phyloP scores from a whole-genome alignment of 306 rosid genomes.

The Crataegus laevigata region DNA sequence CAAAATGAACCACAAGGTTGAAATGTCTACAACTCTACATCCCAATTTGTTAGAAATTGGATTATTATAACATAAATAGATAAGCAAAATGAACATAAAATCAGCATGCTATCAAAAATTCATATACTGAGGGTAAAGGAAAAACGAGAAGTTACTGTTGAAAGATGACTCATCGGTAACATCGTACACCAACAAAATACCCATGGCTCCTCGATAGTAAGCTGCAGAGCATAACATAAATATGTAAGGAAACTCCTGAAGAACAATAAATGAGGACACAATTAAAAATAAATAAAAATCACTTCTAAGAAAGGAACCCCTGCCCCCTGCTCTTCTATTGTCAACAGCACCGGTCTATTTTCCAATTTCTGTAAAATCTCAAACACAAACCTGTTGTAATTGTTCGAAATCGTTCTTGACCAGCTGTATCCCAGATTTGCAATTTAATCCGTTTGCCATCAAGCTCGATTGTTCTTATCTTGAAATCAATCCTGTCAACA shows the following conservation, averaged over 20 bases:
- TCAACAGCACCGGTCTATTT: not conserved
- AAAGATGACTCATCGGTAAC: constrained; percentile 84
- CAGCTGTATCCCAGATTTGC: constrained; percentile 93
- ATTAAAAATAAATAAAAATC: constrained; percentile 7
- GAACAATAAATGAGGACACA: not conserved
- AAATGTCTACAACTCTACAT: not conserved
- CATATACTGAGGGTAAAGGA: constrained; percentile 17
- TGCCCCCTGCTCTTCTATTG: not conserved
- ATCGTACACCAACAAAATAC: constrained; percentile 76
- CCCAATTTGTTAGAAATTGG: not conserved
- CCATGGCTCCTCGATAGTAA: constrained; percentile 91
- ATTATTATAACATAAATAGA: not conserved
- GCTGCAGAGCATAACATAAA: constrained; percentile 44
- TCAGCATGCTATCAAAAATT: constrained; percentile 10
- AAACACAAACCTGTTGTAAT: constrained; percentile 59
- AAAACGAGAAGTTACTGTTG: constrained; percentile 44
- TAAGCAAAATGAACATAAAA: not conserved
- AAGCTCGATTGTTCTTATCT: constrained; percentile 84
- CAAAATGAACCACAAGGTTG: not conserved
- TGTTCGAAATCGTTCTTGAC: constrained; percentile 82
- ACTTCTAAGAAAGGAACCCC: not conserved
- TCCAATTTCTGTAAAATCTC: not conserved
- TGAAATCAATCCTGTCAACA: constrained; percentile 65
- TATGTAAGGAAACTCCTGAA: constrained; percentile 7
- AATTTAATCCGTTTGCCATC: constrained; percentile 71